Percentiles rank a stretch among this genome's conserved stretches.
These are phyloP conservation scores for Galerina marginata DNA, from an alignment of 768 basidiomycete genomes.

Conservation along the genomic window DNA sequence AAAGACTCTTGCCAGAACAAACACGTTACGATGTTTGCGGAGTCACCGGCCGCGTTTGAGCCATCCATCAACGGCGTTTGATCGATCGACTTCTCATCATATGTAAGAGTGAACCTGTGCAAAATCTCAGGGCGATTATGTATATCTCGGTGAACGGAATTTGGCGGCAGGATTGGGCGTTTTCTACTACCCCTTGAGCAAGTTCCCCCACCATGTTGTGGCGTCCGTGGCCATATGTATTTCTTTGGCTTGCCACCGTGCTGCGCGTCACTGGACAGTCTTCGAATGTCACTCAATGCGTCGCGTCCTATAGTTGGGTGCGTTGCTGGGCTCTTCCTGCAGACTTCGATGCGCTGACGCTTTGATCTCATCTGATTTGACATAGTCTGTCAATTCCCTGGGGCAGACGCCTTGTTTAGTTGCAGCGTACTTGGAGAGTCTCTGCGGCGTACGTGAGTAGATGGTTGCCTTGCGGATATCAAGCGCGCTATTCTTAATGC, in stretches of 20 bases:
- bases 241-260: constrained; percentile 17
- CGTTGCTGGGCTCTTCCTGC: constrained; percentile 3
- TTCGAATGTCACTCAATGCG: constrained; percentile 44
- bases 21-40: constrained; percentile 1
- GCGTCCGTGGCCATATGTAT: constrained; percentile 10
- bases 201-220: constrained; percentile 17
- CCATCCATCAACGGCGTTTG: neutral
- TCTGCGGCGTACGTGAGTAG: constrained; percentile 37
- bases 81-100: neutral
- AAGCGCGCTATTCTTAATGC: neutral
- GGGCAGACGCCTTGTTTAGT: constrained; percentile 57
- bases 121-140: neutral
- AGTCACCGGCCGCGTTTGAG: neutral
- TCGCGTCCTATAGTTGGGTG: constrained; percentile 44
- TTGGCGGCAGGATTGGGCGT: constrained; percentile 1
- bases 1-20: too few relatives aligned
- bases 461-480: neutral
- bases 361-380: neutral
- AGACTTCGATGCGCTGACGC: neutral
- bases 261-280: constrained; percentile 35
- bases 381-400: constrained; percentile 45
- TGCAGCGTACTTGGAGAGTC: constrained; percentile 51
- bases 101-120: constrained; percentile 7
- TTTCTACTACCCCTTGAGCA: neutral
- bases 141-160: constrained; percentile 7